Evolutionary conservation across 2,329 filamentous ascomycete species (phyloP).

Genomic region (Ophiostoma perfectum): DNA sequence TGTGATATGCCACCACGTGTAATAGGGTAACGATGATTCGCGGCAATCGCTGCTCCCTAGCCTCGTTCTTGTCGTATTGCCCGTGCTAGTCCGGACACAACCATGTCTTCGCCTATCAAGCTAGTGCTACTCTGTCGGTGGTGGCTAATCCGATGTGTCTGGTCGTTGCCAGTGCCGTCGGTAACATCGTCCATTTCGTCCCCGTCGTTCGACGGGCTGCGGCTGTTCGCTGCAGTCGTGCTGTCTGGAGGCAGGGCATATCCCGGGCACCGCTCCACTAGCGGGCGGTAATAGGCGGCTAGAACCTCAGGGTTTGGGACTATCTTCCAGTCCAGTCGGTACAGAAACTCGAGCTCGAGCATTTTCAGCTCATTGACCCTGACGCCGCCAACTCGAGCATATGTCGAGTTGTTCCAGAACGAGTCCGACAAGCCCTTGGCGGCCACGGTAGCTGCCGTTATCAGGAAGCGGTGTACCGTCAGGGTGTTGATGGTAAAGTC

Average conservation of each 20-base stretch:
- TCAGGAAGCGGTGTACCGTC: slow-evolving; percentile 94
- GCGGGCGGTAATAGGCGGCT: slow-evolving; percentile 84
- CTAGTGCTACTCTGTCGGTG: slow-evolving; percentile 23
- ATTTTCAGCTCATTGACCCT: slow-evolving; percentile 84
- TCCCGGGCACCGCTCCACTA: slow-evolving; percentile 63
- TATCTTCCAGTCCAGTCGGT: slow-evolving; percentile 91
- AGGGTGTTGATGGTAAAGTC: slow-evolving; percentile 95
- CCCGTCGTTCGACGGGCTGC: slow-evolving; percentile 23
- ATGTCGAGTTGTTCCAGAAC: slow-evolving; percentile 98
- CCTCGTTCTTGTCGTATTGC: slow-evolving; percentile 8
- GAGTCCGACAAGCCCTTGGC: slow-evolving; percentile 93
- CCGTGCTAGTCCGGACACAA: slow-evolving; percentile 19
- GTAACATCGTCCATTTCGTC: slow-evolving; percentile 31
- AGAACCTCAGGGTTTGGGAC: slow-evolving; percentile 91
- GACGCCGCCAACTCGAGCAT: slow-evolving; percentile 88
- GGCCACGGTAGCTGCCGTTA: slow-evolving; percentile 90
- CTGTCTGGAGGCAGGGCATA: slow-evolving; percentile 47
- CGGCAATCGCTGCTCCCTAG: background rate
- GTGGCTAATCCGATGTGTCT: slow-evolving; percentile 23
- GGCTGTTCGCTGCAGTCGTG: background rate
- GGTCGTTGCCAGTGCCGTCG: slow-evolving; percentile 34
- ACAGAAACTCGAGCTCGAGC: slow-evolving; percentile 87
- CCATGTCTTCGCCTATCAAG: slow-evolving; percentile 23
- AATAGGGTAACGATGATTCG: background rate
- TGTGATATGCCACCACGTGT: background rate